Evolutionary conservation across 2,329 filamentous ascomycete species (phyloP).

Genomic region (Colletotrichum musicola): DNA sequence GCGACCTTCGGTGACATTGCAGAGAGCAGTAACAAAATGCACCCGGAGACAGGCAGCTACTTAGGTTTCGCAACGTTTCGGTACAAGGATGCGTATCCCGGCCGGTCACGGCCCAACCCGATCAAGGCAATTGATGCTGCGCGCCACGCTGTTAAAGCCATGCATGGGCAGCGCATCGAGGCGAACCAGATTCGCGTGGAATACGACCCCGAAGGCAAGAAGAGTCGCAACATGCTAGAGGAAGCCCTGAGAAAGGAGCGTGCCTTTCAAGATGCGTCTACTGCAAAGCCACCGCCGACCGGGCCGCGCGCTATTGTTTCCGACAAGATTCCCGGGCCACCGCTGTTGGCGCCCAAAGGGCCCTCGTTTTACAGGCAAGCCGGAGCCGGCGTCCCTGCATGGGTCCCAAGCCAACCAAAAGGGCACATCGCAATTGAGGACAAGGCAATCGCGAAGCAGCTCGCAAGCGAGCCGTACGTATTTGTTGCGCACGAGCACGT

Average conservation of each 20-base stretch:
- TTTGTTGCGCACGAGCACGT: conserved; percentile 91
- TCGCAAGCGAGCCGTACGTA: conserved; percentile 87
- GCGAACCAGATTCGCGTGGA: conserved; percentile 83
- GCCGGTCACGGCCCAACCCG: conserved; percentile 63
- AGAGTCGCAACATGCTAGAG: conserved; percentile 83
- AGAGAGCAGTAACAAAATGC: conserved; percentile 92
- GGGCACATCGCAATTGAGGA: conserved; percentile 71
- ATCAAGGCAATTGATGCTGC: conserved; percentile 84
- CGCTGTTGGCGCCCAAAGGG: conserved; percentile 88
- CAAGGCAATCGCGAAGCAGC: conserved; percentile 74
- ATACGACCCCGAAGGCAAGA: conserved; percentile 88
- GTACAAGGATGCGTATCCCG: conserved; percentile 79
- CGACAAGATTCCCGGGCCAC: conserved; percentile 71
- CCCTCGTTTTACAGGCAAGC: conserved; percentile 71
- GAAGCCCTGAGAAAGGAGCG: conserved; percentile 77
- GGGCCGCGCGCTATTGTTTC: conserved; percentile 50
- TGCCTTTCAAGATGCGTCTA: conserved; percentile 50
- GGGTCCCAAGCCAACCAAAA: conserved; percentile 59
- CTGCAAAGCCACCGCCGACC: conserved; percentile 50
- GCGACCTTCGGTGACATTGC: conserved; percentile 88
- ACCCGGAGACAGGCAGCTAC: conserved; percentile 93
- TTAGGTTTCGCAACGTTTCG: conserved; percentile 93
- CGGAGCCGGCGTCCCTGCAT: conserved; percentile 44
- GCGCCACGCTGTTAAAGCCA: conserved; percentile 81
- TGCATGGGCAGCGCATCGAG: conserved; percentile 85